Evolutionary conservation across 495 filamentous ascomycete species (phyloP), one percentile per base, ranked within the genome.

Genomic region (Pyrenopolyporus hunteri): DNA sequence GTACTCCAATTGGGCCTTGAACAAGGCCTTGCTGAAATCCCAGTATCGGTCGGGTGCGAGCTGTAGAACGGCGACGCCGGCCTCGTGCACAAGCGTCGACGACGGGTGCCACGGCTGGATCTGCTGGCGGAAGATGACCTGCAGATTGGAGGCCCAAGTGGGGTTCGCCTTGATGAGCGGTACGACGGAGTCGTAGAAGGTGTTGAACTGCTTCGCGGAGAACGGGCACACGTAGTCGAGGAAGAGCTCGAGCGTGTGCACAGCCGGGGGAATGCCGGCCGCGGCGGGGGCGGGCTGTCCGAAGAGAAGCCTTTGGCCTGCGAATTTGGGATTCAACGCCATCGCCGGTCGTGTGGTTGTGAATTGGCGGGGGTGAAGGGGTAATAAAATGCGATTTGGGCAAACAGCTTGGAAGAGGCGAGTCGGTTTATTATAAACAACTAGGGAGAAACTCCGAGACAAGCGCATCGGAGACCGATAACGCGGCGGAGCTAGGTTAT

Each of bases 51-150:
- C 75, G 0, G 90, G 87, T 2, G 86, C 72, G 1, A 90, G 61
- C 19, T 78, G 82, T 36, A 90, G 78, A 5, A 96, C 89, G 6
- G 92, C 93, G 7, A 89, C 80, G 6, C 78, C 93, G 32, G 93
- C 91, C 80, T 97, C 93, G 74, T 98, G 93, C 19, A 82, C 81
- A 11, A 96, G 84, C 0, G 92, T 96, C 16, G 87, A 91, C 39
- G 89, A 90, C 9, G 93, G 93, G 73, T 98, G 92, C 93, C 93
- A 98, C 10, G 93, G 93, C 72, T 98, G 93, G 63, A 97, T 85
- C 68, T 97, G 93, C 64, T 93, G 91, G 17, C 92, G 88, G 78
- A 97, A 87, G 48, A 97, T 83, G 48, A 93, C 77, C 57, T 87
- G 84, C 2, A 93, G 74, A 52, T 78, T 81, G 17, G 64, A 40